phyloP scores from a whole-genome alignment of 2,329 filamentous ascomycete species.

The Neodidymelliopsis sp. region DNA sequence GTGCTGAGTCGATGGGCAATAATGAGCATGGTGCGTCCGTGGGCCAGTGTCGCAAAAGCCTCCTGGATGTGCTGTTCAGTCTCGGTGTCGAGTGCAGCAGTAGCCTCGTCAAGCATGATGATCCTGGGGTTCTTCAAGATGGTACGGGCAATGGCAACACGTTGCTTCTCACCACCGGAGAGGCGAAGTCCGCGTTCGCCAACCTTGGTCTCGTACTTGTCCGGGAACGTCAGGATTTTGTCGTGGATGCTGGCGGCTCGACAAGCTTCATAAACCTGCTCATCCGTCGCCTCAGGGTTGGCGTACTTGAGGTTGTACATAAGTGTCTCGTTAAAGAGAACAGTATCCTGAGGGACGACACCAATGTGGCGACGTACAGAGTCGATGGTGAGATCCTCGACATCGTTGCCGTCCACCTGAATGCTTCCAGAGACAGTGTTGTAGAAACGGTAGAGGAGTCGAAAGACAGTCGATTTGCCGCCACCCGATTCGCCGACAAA shows the following conservation, averaged over 20 bases:
- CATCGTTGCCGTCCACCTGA: constrained; percentile 82
- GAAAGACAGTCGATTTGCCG: constrained; percentile 96
- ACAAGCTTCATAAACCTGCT: constrained; percentile 83
- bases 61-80: constrained; percentile 94
- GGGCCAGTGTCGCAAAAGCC: constrained; percentile 80
- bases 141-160: constrained; percentile 90
- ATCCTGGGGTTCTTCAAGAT: constrained; percentile 92
- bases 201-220: constrained; percentile 87
- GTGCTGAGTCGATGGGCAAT: constrained; percentile 78
- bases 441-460: constrained; percentile 96
- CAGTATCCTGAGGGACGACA: constrained; percentile 95
- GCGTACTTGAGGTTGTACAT: constrained; percentile 97
- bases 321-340: constrained; percentile 90
- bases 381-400: constrained; percentile 88
- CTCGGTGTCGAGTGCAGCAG: constrained; percentile 87
- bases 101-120: constrained; percentile 92
- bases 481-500: constrained; percentile 96
- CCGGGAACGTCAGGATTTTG: constrained; percentile 86
- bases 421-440: constrained; percentile 83
- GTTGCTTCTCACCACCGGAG: constrained; percentile 91
- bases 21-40: constrained; percentile 89
- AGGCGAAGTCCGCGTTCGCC: constrained; percentile 87
- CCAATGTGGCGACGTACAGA: constrained; percentile 91
- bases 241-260: constrained; percentile 90
- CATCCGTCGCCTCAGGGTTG: constrained; percentile 79